Percentiles rank a stretch among this genome's conserved stretches.
Evolutionary conservation across 495 filamentous ascomycete genomes (phyloP).

Genomic region (Neohortaea acidophila): DNA sequence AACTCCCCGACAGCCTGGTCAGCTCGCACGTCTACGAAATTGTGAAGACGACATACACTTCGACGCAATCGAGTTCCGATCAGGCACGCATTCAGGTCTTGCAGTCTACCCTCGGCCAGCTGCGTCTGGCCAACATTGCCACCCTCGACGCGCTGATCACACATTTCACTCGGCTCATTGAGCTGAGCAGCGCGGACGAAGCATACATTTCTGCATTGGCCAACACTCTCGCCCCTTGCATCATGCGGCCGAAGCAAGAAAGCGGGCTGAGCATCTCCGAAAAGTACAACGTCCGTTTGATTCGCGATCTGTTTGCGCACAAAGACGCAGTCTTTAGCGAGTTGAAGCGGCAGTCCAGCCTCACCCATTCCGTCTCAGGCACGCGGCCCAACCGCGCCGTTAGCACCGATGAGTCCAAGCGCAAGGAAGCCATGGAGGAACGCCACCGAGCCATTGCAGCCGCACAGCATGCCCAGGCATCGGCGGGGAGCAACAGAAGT

Average conservation of each 20-base stretch:
- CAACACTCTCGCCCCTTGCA: constrained; percentile 63
- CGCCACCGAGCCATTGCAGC: constrained; percentile 68
- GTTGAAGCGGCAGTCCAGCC: constrained; percentile 75
- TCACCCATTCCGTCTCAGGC: constrained; percentile 40
- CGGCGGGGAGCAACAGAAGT: constrained; percentile 32
- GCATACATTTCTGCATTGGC: constrained; percentile 64
- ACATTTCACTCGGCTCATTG: constrained; percentile 92
- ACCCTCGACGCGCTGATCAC: constrained; percentile 96
- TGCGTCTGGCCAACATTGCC: constrained; percentile 93
- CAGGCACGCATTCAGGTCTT: constrained; percentile 71
- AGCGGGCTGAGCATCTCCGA: constrained; percentile 89
- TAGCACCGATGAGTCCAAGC: constrained; percentile 91
- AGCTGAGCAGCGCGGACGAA: constrained; percentile 91
- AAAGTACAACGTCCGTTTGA: constrained; percentile 77
- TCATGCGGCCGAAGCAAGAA: constrained; percentile 73
- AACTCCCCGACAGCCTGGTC: constrained; percentile 87
- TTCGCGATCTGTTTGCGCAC: constrained; percentile 83
- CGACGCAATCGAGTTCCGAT: constrained; percentile 52
- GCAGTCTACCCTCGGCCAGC: constrained; percentile 86
- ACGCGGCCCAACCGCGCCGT: constrained; percentile 48
- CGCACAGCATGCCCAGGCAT: constrained; percentile 45
- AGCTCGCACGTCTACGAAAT: constrained; percentile 99
- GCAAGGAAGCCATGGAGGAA: constrained; percentile 84
- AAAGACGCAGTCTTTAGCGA: constrained; percentile 93
- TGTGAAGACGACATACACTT: constrained; percentile 89